These are phyloP conservation scores for Gyromitra esculenta DNA, from an alignment of 2,329 filamentous ascomycete species.

Conservation along the genomic window DNA sequence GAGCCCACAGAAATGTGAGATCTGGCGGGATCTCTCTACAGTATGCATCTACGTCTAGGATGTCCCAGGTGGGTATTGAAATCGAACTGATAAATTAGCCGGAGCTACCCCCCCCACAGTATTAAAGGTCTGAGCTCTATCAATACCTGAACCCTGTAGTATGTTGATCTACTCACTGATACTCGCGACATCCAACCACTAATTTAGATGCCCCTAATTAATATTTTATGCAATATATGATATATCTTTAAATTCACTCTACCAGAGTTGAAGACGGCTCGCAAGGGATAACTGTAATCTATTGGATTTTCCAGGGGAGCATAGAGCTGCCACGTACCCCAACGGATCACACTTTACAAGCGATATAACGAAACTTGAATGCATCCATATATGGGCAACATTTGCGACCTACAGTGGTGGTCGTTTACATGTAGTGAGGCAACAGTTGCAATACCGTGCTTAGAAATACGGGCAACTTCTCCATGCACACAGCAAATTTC, in stretches of 20 bases:
- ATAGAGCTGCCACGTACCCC: neutral
- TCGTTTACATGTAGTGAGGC: too few species aligned
- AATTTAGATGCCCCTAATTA: neutral
- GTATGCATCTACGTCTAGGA: neutral
- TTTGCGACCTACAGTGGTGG: neutral
- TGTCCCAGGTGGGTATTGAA: neutral
- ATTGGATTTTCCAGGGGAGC: neutral
- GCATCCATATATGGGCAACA: neutral
- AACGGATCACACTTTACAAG: neutral
- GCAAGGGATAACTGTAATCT: neutral
- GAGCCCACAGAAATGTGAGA: constrained; percentile 8
- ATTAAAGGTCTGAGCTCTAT: neutral
- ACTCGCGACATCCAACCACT: neutral
- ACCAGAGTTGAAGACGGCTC: neutral
- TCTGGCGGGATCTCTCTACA: neutral
- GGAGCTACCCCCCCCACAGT: neutral
- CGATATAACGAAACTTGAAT: neutral
- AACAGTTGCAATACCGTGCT: too few species aligned
- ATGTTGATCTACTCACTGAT: neutral
- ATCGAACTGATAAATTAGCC: constrained; percentile 17
- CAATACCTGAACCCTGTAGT: constrained; percentile 16
- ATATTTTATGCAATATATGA: neutral
- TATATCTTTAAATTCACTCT: neutral
- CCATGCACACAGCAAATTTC: too few species aligned
- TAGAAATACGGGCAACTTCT: too few species aligned